Evolutionary conservation across 1,284 basidiomycete species (phyloP).

Genomic region (Heterobasidion parviporum): DNA sequence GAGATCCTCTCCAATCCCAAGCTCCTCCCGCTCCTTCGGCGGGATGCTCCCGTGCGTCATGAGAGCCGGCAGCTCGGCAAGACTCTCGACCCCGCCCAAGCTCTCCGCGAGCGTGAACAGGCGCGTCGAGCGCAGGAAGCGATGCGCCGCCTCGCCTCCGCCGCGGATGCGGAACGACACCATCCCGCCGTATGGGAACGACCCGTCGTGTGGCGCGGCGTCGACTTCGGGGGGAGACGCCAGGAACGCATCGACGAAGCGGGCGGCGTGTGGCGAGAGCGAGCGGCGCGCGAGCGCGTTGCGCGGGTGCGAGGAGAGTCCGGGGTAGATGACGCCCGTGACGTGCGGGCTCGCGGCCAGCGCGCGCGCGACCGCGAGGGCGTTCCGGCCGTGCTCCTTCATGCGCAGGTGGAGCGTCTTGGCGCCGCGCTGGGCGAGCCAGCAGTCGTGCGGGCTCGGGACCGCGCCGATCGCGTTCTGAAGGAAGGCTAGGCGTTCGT

Average conservation of each 20-base stretch:
- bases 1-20: conserved; percentile 80
- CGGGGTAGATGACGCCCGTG: conserved; percentile 82
- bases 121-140: conserved; percentile 61
- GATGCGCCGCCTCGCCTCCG: conserved; percentile 47
- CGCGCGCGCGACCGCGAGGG: conserved; percentile 66
- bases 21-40: conserved; percentile 51
- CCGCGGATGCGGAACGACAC: conserved; percentile 66
- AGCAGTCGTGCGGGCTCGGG: conserved; percentile 84
- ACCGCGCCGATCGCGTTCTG: conserved; percentile 90
- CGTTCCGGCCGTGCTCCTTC: conserved; percentile 82
- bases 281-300: conserved; percentile 59
- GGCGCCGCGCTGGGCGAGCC: conserved; percentile 85
- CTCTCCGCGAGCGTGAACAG: conserved; percentile 87
- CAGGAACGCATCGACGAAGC: conserved; percentile 49
- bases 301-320: conserved; percentile 52
- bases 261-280: conserved; percentile 61
- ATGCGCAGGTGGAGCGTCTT: conserved; percentile 89
- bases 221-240: conserved; percentile 16
- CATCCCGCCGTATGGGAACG: conserved; percentile 87
- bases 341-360: conserved; percentile 55
- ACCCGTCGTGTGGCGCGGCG: conserved; percentile 26
- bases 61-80: conserved; percentile 75
- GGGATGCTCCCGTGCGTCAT: conserved; percentile 87
- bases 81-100: conserved; percentile 86
- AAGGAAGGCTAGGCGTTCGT: conserved; percentile 69